A percentile compares a stretch with the other conserved stretches of the same genome.
Evolutionary conservation across 2,329 filamentous ascomycete genomes (phyloP).

Genomic region (Claviceps humidiphila): DNA sequence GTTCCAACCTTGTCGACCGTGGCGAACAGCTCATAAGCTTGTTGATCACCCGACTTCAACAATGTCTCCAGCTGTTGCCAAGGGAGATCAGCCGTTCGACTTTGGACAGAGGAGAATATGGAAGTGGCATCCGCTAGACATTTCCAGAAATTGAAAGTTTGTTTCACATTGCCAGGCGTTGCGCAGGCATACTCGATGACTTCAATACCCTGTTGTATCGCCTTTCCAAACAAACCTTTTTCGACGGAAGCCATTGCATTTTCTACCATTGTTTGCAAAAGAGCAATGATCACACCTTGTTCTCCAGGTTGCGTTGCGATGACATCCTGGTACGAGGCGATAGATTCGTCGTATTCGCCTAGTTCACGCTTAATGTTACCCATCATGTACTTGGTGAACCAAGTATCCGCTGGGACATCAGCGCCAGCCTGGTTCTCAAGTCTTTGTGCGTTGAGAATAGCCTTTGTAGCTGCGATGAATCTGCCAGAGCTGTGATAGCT

Average conservation of each 20-base stretch:
- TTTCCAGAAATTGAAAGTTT: slow-evolving; percentile 93
- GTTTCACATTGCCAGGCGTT: slow-evolving; percentile 45
- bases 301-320: slow-evolving; percentile 56
- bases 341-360: slow-evolving; percentile 77
- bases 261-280: slow-evolving; percentile 81
- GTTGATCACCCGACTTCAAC: slow-evolving; percentile 38
- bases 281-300: slow-evolving; percentile 73
- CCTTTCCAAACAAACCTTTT: slow-evolving; percentile 75
- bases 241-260: slow-evolving; percentile 65
- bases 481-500: slow-evolving; percentile 90
- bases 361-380: slow-evolving; percentile 89
- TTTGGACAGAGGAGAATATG: slow-evolving; percentile 68
- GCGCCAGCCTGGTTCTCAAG: slow-evolving; percentile 48
- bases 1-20: slow-evolving; percentile 53
- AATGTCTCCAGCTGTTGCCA: slow-evolving; percentile 41
- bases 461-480: slow-evolving; percentile 86
- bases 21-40: slow-evolving; percentile 47
- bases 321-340: slow-evolving; percentile 62
- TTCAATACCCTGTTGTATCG: slow-evolving; percentile 54
- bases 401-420: slow-evolving; percentile 52
- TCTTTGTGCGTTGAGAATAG: slow-evolving; percentile 72
- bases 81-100: slow-evolving; percentile 51
- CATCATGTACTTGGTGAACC: slow-evolving; percentile 96
- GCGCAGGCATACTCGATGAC: slow-evolving; percentile 54
- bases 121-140: slow-evolving; percentile 78